Evolutionary conservation across 139 green algal genomes (phyloP).

Genomic region (Tetradesmus obliquus): DNA sequence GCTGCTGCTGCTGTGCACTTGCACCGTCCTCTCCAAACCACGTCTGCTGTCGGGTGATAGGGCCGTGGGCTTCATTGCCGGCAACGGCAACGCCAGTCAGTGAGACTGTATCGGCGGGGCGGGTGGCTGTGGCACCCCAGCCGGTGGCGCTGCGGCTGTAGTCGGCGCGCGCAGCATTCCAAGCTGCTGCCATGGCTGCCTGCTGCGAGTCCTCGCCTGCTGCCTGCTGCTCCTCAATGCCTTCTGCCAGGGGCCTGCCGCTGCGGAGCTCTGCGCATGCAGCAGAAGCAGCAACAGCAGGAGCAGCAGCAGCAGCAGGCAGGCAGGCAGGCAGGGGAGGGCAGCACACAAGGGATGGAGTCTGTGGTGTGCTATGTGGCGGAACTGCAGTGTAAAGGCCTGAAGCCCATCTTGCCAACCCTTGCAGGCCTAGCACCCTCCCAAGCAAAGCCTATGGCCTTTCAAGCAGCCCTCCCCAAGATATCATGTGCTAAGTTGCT

Average conservation of each 20-base stretch:
- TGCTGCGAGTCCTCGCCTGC: not conserved
- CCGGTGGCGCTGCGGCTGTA: not conserved
- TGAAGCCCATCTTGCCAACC: too few species aligned
- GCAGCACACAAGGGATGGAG: not conserved
- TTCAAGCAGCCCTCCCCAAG: too few species aligned
- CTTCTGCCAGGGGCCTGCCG: not conserved
- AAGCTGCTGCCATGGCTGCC: slow-evolving; percentile 29
- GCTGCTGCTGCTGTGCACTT: not conserved
- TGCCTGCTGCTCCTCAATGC: not conserved
- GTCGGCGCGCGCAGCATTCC: not conserved
- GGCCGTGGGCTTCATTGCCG: not conserved
- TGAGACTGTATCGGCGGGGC: not conserved
- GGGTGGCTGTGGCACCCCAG: not conserved
- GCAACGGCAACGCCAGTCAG: not conserved
- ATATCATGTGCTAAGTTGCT: too few species aligned
- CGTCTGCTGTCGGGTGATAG: not conserved
- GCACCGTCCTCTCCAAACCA: not conserved
- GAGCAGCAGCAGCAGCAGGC: not conserved
- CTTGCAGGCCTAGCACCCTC: too few species aligned
- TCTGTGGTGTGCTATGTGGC: too few species aligned
- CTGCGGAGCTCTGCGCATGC: not conserved
- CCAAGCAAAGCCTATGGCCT: too few species aligned
- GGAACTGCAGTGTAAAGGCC: too few species aligned
- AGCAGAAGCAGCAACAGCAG: not conserved
- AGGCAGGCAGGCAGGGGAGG: not conserved